phyloP scores from a whole-genome alignment of 1,284 basidiomycete genomes.

The Ceratobasidium sp. region DNA sequence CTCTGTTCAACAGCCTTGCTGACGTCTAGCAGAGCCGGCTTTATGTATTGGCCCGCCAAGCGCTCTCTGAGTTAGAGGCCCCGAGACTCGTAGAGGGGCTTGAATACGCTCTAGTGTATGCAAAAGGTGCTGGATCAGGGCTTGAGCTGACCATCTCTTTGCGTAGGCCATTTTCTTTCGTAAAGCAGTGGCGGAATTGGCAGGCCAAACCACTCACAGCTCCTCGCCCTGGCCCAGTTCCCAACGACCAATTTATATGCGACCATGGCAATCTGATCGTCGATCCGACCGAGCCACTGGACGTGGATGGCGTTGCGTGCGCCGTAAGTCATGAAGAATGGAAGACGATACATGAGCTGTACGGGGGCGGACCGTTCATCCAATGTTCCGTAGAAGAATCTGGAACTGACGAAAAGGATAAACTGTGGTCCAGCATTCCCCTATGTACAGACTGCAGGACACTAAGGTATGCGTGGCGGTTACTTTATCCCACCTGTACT shows the following conservation, averaged over 20 bases:
- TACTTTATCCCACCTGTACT: too few relatives aligned
- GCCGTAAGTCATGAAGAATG: slow-evolving; percentile 20
- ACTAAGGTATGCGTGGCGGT: neutral
- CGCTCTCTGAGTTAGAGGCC: slow-evolving; percentile 9
- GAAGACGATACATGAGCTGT: slow-evolving; percentile 33
- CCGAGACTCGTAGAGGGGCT: slow-evolving; percentile 24
- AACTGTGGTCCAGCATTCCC: neutral
- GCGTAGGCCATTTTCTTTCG: slow-evolving; percentile 23
- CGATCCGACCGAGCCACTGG: slow-evolving; percentile 18
- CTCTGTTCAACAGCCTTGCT: neutral
- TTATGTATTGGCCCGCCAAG: neutral
- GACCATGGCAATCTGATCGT: slow-evolving; percentile 18
- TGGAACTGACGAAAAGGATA: slow-evolving; percentile 8
- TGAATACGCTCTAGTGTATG: slow-evolving; percentile 20
- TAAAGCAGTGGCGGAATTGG: slow-evolving; percentile 35
- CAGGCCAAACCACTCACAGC: slow-evolving; percentile 1
- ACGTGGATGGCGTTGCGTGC: slow-evolving; percentile 25
- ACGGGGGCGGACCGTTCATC: slow-evolving; percentile 33
- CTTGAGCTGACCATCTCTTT: neutral
- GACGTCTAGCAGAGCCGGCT: slow-evolving; percentile 12
- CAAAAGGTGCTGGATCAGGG: neutral
- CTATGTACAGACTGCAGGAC: slow-evolving; percentile 33
- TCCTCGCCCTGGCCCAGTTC: slow-evolving; percentile 21
- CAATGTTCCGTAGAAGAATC: slow-evolving; percentile 16
- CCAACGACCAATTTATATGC: slow-evolving; percentile 22